These are phyloP conservation scores for Nepenthes gracilis DNA, from an alignment of 148 eudicot species.

Conservation along the genomic window DNA sequence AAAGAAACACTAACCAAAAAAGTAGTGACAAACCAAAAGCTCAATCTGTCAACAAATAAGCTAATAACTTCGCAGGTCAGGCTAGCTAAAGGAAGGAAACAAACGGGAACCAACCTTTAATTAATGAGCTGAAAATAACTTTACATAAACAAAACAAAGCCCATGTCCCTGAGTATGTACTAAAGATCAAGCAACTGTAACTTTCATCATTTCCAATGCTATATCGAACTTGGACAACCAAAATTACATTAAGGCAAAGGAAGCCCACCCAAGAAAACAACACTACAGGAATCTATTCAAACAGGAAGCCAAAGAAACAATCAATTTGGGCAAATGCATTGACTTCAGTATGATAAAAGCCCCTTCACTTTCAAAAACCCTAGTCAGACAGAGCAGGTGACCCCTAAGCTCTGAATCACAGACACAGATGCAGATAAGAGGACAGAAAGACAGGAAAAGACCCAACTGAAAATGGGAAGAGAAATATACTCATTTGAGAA, in stretches of 20 bases:
- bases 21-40: background rate
- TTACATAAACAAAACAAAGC: slow-evolving; percentile 21
- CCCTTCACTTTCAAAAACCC: slow-evolving; percentile 32
- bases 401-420: slow-evolving; percentile 17
- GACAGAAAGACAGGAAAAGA: slow-evolving; percentile 6
- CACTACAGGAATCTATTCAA: slow-evolving; percentile 34
- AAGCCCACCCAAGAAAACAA: slow-evolving; percentile 20
- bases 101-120: slow-evolving; percentile 31
- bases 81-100: background rate
- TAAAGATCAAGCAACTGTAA: slow-evolving; percentile 14
- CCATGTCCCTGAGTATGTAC: slow-evolving; percentile 23
- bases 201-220: slow-evolving; percentile 12
- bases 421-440: background rate
- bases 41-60: slow-evolving; percentile 6
- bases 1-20: too few species aligned
- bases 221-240: slow-evolving; percentile 9
- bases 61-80: background rate
- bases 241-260: slow-evolving; percentile 13
- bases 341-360: slow-evolving; percentile 30
- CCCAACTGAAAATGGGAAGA: slow-evolving; percentile 16
- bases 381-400: slow-evolving; percentile 23
- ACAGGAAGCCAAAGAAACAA: slow-evolving; percentile 21
- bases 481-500: slow-evolving; percentile 17
- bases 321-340: slow-evolving; percentile 36
- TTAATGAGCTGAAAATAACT: slow-evolving; percentile 31